Evolutionary conservation across 83 land plant species (phyloP).

Genomic region (Isoetes engelmannii): DNA sequence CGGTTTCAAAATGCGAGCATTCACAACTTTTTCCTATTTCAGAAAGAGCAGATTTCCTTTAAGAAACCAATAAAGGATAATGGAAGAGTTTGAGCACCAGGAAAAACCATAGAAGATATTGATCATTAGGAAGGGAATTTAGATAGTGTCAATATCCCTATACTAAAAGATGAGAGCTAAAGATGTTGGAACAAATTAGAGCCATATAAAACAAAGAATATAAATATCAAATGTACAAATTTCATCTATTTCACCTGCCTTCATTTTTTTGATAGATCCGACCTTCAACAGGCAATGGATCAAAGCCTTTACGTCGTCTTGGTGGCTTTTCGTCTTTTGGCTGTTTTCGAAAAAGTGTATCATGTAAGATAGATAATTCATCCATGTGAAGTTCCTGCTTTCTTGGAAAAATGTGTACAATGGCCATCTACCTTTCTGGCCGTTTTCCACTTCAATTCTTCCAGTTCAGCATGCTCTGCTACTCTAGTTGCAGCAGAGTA

Average conservation of each 20-base stretch:
- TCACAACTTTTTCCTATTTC: too few relatives aligned
- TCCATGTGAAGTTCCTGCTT: background rate
- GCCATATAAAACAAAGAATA: too few relatives aligned
- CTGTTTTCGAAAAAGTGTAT: background rate
- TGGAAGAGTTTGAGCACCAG: too few relatives aligned
- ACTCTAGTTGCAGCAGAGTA: conserved; percentile 34
- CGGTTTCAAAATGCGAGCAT: too few relatives aligned
- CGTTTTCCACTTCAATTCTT: conserved; percentile 13
- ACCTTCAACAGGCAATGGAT: conserved; percentile 34
- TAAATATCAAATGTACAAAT: background rate
- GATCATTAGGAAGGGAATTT: too few relatives aligned
- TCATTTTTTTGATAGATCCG: conserved; percentile 40
- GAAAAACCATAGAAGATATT: too few relatives aligned
- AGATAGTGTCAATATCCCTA: too few relatives aligned
- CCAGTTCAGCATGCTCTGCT: conserved; percentile 32
- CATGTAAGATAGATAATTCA: background rate
- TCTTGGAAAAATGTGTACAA: background rate
- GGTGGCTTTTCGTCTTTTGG: conserved; percentile 7
- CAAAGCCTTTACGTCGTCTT: conserved; percentile 28
- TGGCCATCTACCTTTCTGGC: conserved; percentile 3
- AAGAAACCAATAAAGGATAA: too few relatives aligned
- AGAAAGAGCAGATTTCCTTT: too few relatives aligned
- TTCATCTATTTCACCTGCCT: conserved; percentile 22
- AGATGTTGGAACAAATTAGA: too few relatives aligned
- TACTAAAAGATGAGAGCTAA: background rate